Conservation (phyloP, 129 eudicot species). For the sunflower (Helianthus annuus) region HanXRQr2.0-SUNRISE NC_035444.2:41026209-41026708, state of each 20-base stretch:
- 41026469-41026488: conserved; percentile 47
- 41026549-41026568: not conserved
- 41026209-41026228: conserved; percentile 50
- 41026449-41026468: conserved; percentile 53
- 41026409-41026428: conserved; percentile 54
- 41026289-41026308: conserved; percentile 63
- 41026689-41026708: too few species aligned
- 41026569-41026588: not conserved
- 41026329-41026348: conserved; percentile 57
- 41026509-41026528: conserved; percentile 13
- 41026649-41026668: not conserved
- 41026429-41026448: conserved; percentile 62
- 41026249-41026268: conserved; percentile 44
- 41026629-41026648: too few species aligned
- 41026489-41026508: conserved; percentile 51
- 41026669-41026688: too few species aligned
- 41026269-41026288: conserved; percentile 62
- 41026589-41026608: not conserved
- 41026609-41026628: not conserved
- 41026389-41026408: conserved; percentile 37
- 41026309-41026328: conserved; percentile 77
- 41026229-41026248: conserved; percentile 64
- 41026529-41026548: not conserved
- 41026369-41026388: conserved; percentile 44
- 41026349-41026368: conserved; percentile 59